Percentiles rank a stretch among this genome's conserved stretches.
Conservation (phyloP, 331 rosid genomes). For the Acacia concinna region DNA sequence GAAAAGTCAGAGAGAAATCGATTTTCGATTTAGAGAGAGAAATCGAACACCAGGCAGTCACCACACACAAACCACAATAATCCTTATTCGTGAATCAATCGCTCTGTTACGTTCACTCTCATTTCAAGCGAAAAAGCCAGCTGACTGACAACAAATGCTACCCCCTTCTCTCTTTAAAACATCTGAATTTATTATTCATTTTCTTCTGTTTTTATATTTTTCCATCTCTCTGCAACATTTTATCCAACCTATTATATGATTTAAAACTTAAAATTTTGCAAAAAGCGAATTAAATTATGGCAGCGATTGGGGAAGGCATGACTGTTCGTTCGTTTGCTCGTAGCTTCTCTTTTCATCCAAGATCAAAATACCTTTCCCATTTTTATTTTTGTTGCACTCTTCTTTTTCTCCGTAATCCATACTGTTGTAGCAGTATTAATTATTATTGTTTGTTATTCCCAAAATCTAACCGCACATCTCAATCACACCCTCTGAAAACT, state of each 20-base stretch:
- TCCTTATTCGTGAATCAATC: slow-evolving; percentile 37
- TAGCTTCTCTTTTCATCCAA: slow-evolving; percentile 39
- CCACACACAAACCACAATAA: slow-evolving; percentile 1
- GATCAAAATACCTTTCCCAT: slow-evolving; percentile 30
- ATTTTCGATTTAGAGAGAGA: background rate
- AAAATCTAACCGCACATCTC: slow-evolving; percentile 60
- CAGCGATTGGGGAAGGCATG: slow-evolving; percentile 34
- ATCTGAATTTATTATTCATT: slow-evolving; percentile 28
- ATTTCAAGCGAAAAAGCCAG: slow-evolving; percentile 35
- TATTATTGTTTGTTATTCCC: slow-evolving; percentile 47
- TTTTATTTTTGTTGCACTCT: slow-evolving; percentile 15
- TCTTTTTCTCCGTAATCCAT: slow-evolving; percentile 35
- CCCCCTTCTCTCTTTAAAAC: background rate
- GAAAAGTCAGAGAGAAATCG: background rate
- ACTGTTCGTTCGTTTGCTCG: slow-evolving; percentile 45
- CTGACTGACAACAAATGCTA: slow-evolving; percentile 33
- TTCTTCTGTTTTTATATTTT: slow-evolving; percentile 12
- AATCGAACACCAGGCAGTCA: background rate
- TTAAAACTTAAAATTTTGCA: slow-evolving; percentile 11
- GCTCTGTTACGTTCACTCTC: slow-evolving; percentile 7
- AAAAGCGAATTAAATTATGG: slow-evolving; percentile 32
- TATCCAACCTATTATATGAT: slow-evolving; percentile 22
- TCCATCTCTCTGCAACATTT: slow-evolving; percentile 18
- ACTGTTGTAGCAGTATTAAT: slow-evolving; percentile 13
- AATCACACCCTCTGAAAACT: slow-evolving; percentile 34